These are phyloP conservation scores for Annona squamosa DNA, from an alignment of 164 flowering plant genomes.

Conservation along the genomic window DNA sequence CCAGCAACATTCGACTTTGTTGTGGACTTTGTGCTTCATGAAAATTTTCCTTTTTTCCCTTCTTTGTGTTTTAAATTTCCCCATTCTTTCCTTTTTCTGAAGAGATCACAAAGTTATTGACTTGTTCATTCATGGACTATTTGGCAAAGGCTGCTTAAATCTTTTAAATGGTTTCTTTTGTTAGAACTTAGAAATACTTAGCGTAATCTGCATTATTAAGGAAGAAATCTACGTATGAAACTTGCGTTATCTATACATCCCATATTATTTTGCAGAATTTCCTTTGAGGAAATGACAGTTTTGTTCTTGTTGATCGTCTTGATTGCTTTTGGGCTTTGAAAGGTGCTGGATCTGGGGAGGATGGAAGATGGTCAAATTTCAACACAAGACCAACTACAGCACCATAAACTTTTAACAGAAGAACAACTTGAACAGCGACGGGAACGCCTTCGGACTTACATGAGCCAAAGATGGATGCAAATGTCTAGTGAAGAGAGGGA, in stretches of 20 bases:
- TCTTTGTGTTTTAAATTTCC: no score
- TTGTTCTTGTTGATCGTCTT: background rate
- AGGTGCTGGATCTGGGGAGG: background rate
- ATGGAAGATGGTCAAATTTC: background rate
- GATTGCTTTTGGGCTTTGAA: background rate
- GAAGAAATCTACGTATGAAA: background rate
- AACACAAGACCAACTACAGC: background rate
- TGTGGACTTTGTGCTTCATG: background rate
- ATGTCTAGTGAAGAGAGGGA: background rate
- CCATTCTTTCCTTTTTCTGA: no score
- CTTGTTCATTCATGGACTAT: background rate
- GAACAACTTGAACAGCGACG: background rate
- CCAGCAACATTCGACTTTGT: background rate
- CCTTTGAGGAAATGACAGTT: background rate
- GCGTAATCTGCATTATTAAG: background rate
- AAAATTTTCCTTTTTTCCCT: background rate
- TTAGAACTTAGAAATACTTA: no score
- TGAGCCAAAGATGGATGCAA: background rate
- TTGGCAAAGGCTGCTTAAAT: background rate
- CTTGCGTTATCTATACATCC: background rate
- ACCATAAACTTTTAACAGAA: background rate
- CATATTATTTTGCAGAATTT: background rate
- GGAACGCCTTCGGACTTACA: background rate
- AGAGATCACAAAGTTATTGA: background rate
- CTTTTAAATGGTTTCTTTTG: no score